Evolutionary conservation across 768 basidiomycete genomes (phyloP).

Genomic region (Mycena galopus): DNA sequence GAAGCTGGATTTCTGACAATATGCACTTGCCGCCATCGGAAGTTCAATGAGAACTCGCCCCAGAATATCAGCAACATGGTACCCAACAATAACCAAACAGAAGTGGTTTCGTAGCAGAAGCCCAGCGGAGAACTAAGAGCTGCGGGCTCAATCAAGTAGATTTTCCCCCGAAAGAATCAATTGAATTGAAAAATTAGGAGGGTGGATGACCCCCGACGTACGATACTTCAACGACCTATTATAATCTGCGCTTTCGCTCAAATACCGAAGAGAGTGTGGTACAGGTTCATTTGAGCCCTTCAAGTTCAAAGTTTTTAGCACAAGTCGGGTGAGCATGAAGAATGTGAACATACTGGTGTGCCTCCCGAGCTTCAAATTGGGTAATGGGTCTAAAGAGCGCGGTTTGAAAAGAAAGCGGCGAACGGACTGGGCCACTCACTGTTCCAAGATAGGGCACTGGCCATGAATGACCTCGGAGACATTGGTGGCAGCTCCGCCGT

Average conservation of each 20-base stretch:
- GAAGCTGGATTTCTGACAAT: no score
- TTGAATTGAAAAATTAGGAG: neutral
- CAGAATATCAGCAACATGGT: no score
- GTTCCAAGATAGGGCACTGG: constrained; percentile 24
- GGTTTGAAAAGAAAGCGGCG: neutral
- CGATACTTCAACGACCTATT: neutral
- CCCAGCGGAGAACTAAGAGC: no score
- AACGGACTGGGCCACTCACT: constrained; percentile 5
- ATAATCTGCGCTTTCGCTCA: neutral
- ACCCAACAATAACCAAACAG: no score
- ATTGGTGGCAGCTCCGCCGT: constrained; percentile 28
- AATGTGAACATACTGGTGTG: constrained; percentile 4
- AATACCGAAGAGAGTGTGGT: constrained; percentile 21
- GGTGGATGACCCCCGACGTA: neutral
- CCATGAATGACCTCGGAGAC: constrained; percentile 33
- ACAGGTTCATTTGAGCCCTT: constrained; percentile 27
- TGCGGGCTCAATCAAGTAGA: no score
- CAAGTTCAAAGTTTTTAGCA: neutral
- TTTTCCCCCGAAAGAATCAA: neutral
- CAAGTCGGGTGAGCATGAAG: neutral
- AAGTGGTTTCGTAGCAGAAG: no score
- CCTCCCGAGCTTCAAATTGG: constrained; percentile 7
- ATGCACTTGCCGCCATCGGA: no score
- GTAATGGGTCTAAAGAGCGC: constrained; percentile 16
- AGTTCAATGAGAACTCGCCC: no score